Conservation (phyloP, 306 rosid genomes). For the Begonia masoniana region DNA sequence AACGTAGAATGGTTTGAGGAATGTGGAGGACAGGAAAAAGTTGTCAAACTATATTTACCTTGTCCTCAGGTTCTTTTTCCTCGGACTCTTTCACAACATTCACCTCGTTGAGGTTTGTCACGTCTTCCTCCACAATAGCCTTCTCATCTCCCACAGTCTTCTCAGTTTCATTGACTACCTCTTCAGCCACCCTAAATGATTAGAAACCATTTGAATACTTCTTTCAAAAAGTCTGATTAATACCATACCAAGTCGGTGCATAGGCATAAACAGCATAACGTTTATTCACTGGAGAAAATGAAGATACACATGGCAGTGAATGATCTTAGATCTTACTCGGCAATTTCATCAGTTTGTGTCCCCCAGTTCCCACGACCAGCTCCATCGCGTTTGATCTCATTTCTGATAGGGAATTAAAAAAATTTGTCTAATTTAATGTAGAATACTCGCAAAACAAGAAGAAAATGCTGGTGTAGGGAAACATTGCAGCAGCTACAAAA, state of each 20-base stretch:
- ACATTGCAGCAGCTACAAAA: background rate
- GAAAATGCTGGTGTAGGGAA: background rate
- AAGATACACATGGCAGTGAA: no score
- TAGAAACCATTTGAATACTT: no score
- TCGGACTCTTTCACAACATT: conserved; percentile 39
- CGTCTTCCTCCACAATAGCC: conserved; percentile 48
- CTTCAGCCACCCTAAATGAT: conserved; percentile 47
- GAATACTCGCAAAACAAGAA: no score
- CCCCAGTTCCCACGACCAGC: conserved; percentile 98
- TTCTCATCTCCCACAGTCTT: conserved; percentile 62
- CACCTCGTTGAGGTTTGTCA: conserved; percentile 40
- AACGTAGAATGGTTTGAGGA: background rate
- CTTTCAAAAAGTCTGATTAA: no score
- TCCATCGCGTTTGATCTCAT: conserved; percentile 71
- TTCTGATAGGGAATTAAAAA: conserved; percentile 22
- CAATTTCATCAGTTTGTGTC: conserved; percentile 48
- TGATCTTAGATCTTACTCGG: conserved; percentile 27
- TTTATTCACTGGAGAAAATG: no score
- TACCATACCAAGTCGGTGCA: no score
- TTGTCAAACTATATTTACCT: conserved; percentile 23
- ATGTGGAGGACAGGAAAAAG: background rate
- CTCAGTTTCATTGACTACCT: conserved; percentile 41
- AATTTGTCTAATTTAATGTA: background rate
- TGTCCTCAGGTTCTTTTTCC: conserved; percentile 80
- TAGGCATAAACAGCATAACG: no score